These are phyloP conservation scores for Breviolum minutum DNA, from an alignment of 73 alveolate species.

Conservation along the genomic window DNA sequence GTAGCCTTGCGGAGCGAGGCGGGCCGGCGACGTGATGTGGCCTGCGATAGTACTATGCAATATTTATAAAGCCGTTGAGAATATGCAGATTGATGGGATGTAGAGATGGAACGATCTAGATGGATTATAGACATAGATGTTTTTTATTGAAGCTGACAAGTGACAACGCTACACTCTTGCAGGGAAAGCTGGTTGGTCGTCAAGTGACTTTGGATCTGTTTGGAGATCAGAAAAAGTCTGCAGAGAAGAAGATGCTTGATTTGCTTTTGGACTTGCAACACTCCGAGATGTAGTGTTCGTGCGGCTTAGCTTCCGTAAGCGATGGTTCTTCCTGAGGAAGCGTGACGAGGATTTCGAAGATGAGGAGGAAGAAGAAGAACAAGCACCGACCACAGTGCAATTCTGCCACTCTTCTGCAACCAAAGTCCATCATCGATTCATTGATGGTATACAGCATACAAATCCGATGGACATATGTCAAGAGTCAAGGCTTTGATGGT, in stretches of 20 bases:
- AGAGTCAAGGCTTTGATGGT: conserved; percentile 54
- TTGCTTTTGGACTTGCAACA: neutral
- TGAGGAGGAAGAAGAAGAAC: conserved; percentile 55
- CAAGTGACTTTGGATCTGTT: conserved; percentile 67
- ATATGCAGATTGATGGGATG: too few species aligned
- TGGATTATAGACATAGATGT: too few species aligned
- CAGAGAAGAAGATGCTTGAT: conserved; percentile 19
- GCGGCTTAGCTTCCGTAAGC: too few species aligned
- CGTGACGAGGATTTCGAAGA: conserved; percentile 21
- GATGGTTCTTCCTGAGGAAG: neutral
- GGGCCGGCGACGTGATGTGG: neutral
- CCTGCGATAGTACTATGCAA: too few species aligned
- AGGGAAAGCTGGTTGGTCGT: conserved; percentile 85
- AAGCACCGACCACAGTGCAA: conserved; percentile 50
- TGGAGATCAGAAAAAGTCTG: conserved; percentile 74
- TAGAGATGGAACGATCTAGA: too few species aligned
- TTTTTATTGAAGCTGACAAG: neutral
- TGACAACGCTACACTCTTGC: neutral
- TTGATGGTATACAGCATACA: too few species aligned
- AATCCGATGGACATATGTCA: neutral
- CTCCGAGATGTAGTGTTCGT: neutral
- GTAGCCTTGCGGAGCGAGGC: conserved; percentile 75
- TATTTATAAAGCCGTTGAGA: too few species aligned
- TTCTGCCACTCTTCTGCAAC: conserved; percentile 8
- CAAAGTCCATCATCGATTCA: too few species aligned